A percentile compares a stretch with the other conserved stretches of the same genome.
These are phyloP conservation scores for Naematelia aurantialba DNA, from an alignment of 768 basidiomycete genomes.

Conservation along the genomic window DNA sequence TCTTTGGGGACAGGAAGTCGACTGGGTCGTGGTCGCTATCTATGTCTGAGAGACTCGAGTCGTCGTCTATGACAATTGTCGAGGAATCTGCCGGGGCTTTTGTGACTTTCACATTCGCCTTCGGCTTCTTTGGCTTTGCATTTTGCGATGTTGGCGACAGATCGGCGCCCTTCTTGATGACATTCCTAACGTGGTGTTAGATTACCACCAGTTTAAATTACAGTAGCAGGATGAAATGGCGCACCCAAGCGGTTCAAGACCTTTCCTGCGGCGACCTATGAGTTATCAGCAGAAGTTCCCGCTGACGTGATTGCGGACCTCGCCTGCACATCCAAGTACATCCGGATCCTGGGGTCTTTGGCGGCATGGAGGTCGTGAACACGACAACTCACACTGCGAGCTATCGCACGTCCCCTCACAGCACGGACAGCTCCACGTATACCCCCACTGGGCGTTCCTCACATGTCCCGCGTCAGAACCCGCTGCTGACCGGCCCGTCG, in stretches of 20 bases:
- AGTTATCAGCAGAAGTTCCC: background rate
- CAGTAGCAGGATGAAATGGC: background rate
- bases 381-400: slow-evolving; percentile 21
- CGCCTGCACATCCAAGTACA: background rate
- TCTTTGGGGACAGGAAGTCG: background rate
- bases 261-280: slow-evolving; percentile 24
- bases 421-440: slow-evolving; percentile 19
- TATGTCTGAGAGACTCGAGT: background rate
- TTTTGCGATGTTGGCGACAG: background rate
- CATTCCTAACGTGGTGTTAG: background rate
- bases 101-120: background rate
- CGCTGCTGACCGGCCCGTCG: background rate
- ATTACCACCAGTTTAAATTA: background rate
- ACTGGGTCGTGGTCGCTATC: background rate
- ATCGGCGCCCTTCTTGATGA: slow-evolving; percentile 1
- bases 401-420: slow-evolving; percentile 22
- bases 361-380: background rate
- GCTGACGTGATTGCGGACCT: no score
- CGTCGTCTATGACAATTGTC: background rate
- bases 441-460: background rate
- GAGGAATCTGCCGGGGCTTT: background rate
- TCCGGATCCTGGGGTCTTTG: background rate
- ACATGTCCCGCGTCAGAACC: background rate
- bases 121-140: background rate
- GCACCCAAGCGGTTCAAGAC: slow-evolving; percentile 17